Conservation (phyloP, 495 filamentous ascomycete genomes). For the Lepraria neglecta region DNA sequence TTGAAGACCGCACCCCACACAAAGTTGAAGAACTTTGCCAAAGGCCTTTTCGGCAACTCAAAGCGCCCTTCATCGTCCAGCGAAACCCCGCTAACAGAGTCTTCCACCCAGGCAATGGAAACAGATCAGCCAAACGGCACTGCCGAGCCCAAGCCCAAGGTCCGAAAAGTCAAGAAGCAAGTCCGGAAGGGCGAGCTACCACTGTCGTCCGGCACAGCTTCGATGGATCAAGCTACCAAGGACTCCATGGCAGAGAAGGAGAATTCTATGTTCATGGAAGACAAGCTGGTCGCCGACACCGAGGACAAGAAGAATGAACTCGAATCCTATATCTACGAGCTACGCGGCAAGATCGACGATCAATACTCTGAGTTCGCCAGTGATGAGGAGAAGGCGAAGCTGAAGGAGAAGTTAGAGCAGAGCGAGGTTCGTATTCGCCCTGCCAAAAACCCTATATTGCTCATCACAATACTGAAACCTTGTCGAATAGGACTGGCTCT, state of each 20-base stretch:
- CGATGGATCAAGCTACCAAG: conserved; percentile 64
- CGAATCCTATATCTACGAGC: conserved; percentile 92
- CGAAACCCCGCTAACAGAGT: conserved; percentile 29
- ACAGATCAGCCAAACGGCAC: conserved; percentile 61
- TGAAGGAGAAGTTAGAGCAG: conserved; percentile 69
- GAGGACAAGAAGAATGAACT: conserved; percentile 99
- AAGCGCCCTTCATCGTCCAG: conserved; percentile 22
- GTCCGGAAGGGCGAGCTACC: conserved; percentile 96
- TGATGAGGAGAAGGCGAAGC: conserved; percentile 86
- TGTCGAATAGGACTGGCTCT: conserved; percentile 80
- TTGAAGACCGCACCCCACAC: conserved; percentile 19
- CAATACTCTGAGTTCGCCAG: conserved; percentile 80
- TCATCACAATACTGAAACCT: neutral
- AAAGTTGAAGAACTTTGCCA: conserved; percentile 26
- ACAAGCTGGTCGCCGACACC: conserved; percentile 96
- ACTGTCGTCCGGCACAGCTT: conserved; percentile 72
- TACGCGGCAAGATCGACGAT: conserved; percentile 88
- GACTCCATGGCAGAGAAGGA: conserved; percentile 69
- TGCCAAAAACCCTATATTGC: conserved; percentile 10
- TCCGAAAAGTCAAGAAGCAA: conserved; percentile 98
- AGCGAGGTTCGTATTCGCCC: conserved; percentile 64
- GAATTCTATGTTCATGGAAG: conserved; percentile 87
- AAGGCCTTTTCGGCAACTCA: conserved; percentile 22
- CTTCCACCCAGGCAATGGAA: conserved; percentile 72
- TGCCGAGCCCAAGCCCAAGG: conserved; percentile 79